A percentile compares a stretch with the other conserved stretches of the same genome.
Evolutionary conservation across 345 rosid species (phyloP).

Genomic region (Chamaenerion angustifolium): DNA sequence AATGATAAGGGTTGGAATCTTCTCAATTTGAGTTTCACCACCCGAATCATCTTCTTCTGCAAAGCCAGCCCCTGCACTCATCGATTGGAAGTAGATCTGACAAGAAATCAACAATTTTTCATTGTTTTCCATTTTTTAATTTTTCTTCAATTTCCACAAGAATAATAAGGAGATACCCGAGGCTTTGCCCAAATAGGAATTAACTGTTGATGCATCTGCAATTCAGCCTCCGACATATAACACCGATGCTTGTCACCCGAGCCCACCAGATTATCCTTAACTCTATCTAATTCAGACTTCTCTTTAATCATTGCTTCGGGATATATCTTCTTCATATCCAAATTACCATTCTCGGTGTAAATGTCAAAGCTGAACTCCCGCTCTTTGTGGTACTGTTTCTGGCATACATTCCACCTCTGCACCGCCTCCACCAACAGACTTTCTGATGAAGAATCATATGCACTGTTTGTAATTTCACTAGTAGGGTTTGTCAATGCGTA

Average conservation of each 20-base stretch:
- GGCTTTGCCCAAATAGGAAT: slow-evolving; percentile 61
- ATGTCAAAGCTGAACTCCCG: slow-evolving; percentile 60
- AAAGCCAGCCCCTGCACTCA: slow-evolving; percentile 17
- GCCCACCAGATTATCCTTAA: slow-evolving; percentile 16
- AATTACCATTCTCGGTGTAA: slow-evolving; percentile 63
- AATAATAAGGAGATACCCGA: slow-evolving; percentile 29
- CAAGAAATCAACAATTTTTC: too few relatives aligned
- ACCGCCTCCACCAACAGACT: slow-evolving; percentile 54
- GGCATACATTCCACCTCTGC: slow-evolving; percentile 74
- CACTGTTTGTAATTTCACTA: slow-evolving; percentile 20
- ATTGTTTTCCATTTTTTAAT: too few relatives aligned
- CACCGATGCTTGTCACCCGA: slow-evolving; percentile 45
- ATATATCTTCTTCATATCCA: slow-evolving; percentile 53
- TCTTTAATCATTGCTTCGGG: slow-evolving; percentile 28
- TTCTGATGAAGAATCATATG: slow-evolving; percentile 40
- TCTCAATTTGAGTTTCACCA: slow-evolving; percentile 69
- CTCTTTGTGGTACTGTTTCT: slow-evolving; percentile 62
- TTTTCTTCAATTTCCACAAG: too few relatives aligned
- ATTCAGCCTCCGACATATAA: slow-evolving; percentile 77
- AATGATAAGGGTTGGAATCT: slow-evolving; percentile 34
- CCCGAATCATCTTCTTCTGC: slow-evolving; percentile 26
- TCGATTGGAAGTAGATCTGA: slow-evolving; percentile 52
- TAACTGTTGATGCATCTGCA: slow-evolving; percentile 46
- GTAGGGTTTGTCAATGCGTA: slow-evolving; percentile 33
- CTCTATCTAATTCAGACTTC: slow-evolving; percentile 19